These are phyloP conservation scores for Rhizopogon rudus DNA, from an alignment of 768 basidiomycete species.

Conservation along the genomic window DNA sequence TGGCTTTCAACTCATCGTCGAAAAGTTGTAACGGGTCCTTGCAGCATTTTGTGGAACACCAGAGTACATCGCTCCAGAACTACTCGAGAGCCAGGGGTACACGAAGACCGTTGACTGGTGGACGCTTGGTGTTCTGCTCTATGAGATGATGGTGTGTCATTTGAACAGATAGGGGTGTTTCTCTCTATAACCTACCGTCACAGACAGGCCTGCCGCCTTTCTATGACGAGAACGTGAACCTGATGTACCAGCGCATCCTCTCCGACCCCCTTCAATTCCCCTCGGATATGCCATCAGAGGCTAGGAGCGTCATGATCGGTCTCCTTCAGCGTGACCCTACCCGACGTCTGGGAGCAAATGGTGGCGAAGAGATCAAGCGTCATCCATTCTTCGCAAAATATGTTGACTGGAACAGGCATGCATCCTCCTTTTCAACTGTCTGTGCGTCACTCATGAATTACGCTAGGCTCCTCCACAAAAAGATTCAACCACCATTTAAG, in stretches of 20 bases:
- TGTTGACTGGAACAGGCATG: slow-evolving; percentile 84
- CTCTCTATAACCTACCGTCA: slow-evolving; percentile 1
- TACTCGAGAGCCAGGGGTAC: slow-evolving; percentile 94
- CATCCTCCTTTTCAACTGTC: slow-evolving; percentile 1
- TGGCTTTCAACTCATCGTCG: neutral
- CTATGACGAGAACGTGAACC: slow-evolving; percentile 98
- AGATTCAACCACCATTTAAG: slow-evolving; percentile 97
- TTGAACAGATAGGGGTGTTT: neutral
- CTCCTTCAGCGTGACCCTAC: slow-evolving; percentile 87
- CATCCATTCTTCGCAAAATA: slow-evolving; percentile 95
- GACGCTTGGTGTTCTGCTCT: slow-evolving; percentile 94
- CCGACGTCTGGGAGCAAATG: slow-evolving; percentile 83
- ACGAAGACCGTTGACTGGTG: slow-evolving; percentile 99
- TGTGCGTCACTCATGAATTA: slow-evolving; percentile 1
- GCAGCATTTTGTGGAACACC: slow-evolving; percentile 97
- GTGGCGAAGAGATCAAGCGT: slow-evolving; percentile 92
- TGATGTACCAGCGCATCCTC: slow-evolving; percentile 95
- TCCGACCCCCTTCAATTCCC: slow-evolving; percentile 92
- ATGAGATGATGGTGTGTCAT: slow-evolving; percentile 84
- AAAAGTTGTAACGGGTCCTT: slow-evolving; percentile 4
- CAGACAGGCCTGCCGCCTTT: slow-evolving; percentile 96
- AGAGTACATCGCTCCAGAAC: slow-evolving; percentile 97
- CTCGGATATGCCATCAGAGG: slow-evolving; percentile 82
- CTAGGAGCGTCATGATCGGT: slow-evolving; percentile 82
- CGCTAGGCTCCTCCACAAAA: slow-evolving; percentile 75